Evolutionary conservation across 805 yeast species (phyloP).

Genomic region (Candida cerambycidarum): DNA sequence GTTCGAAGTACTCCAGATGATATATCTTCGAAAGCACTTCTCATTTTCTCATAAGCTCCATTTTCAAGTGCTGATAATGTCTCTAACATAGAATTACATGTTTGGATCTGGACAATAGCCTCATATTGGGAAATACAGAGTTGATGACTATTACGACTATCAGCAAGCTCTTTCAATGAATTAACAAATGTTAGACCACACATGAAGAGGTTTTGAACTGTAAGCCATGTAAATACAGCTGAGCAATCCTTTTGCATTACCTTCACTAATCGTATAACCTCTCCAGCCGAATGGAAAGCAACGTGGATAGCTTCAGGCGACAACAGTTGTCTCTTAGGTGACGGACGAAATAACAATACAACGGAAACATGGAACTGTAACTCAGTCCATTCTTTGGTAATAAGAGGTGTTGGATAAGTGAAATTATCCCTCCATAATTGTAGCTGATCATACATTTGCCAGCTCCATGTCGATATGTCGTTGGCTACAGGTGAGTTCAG

Average conservation of each 20-base stretch:
- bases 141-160: constrained; percentile 4
- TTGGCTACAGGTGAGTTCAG: neutral
- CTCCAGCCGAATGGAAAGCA: constrained; percentile 17
- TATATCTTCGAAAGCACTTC: constrained; percentile 16
- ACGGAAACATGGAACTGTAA: constrained; percentile 15
- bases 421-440: constrained; percentile 12
- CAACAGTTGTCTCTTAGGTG: constrained; percentile 13
- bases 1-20: constrained; percentile 14
- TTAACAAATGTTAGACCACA: constrained; percentile 17
- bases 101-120: constrained; percentile 13
- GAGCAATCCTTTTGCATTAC: constrained; percentile 16
- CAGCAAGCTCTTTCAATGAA: constrained; percentile 14
- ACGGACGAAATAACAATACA: constrained; percentile 14
- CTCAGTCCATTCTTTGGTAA: constrained; percentile 16
- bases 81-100: constrained; percentile 16
- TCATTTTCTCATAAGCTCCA: constrained; percentile 14
- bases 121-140: constrained; percentile 14
- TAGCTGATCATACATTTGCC: constrained; percentile 16
- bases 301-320: constrained; percentile 15
- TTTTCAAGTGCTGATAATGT: constrained; percentile 14
- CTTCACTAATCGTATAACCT: constrained; percentile 14
- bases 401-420: constrained; percentile 11
- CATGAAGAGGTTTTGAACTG: constrained; percentile 16
- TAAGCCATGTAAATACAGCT: constrained; percentile 16
- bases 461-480: constrained; percentile 13